Evolutionary conservation across 2,329 filamentous ascomycete genomes (phyloP), one percentile per base, ranked within the genome.

Genomic region (Talaromyces sp.): DNA sequence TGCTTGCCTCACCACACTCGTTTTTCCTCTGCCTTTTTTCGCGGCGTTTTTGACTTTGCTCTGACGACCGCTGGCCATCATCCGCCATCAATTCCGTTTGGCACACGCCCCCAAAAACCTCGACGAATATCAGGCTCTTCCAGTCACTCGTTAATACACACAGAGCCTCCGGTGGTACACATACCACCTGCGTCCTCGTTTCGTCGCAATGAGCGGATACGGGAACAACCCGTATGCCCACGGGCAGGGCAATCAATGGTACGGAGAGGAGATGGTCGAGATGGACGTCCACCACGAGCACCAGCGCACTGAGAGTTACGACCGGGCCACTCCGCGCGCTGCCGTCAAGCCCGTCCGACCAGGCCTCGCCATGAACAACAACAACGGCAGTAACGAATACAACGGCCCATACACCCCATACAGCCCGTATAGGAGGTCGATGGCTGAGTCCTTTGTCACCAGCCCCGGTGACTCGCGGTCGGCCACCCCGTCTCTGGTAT

Each of bases 401-500:
- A 27, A 53, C 25, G 49, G 49, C 17, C 49, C 49, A 3, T 53
- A 52, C 49, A 52, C 49, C 13, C 64, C 66, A 22, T 59, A 63
- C 22, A 67, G 68, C 25, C 65, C 66, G 30, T 59, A 63, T 27
- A 67, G 68, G 7, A 68, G 69, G 28, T 66, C 65, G 3, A 65
- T 63, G 55, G n/a, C 65, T 44, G 64, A 71, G 57, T 63, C 61
- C 39, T 69, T 68, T 30, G 68, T 69, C 1, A 63, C 57, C 33
- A 60, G 54, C 27, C 71, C 71, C 0, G 70, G 68, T 55, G 72
- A 71, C 22, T 72, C 71, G 47, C 70, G 71, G 30, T 69, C 69
- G 9, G 62, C 68, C 4, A 71, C 73, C 7, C 72, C 72, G 17
- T 65, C 73, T 63, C 71, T 75, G 55, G 69, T 67, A 55, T 10